These are phyloP conservation scores for Lasiodiplodia gonubiensis DNA, from an alignment of 2,329 filamentous ascomycete species.

Conservation along the genomic window DNA sequence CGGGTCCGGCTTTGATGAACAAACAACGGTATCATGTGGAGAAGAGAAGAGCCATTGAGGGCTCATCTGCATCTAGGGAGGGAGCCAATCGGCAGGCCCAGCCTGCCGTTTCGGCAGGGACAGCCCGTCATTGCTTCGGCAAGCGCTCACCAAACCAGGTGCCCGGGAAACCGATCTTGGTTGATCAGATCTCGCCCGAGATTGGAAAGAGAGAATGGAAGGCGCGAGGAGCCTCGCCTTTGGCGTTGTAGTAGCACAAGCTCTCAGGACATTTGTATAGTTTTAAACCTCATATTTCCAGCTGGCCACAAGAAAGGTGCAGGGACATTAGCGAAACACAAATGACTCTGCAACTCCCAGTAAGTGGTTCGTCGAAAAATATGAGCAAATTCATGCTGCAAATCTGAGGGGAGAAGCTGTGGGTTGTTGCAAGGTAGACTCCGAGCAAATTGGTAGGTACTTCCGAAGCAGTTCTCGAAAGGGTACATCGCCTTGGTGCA, in stretches of 20 bases:
- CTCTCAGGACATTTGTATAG: neutral
- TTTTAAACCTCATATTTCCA: no score
- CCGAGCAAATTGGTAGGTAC: no score
- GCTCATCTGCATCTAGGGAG: neutral
- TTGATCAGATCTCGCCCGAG: neutral
- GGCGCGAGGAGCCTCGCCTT: neutral
- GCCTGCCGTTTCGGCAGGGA: neutral
- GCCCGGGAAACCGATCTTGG: neutral
- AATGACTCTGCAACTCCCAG: no score
- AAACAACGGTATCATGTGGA: constrained; percentile 15
- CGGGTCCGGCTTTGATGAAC: constrained; percentile 3
- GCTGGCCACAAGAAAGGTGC: no score
- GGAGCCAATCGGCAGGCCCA: neutral
- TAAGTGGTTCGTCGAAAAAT: no score
- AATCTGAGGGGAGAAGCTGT: no score
- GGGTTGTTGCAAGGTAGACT: no score
- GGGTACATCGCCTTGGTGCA: no score
- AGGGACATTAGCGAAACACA: no score
- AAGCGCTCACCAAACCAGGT: neutral
- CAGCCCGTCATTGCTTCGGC: neutral
- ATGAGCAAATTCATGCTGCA: no score
- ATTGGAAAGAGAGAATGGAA: neutral
- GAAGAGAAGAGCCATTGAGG: neutral
- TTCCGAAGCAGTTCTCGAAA: no score
- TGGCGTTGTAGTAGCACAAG: no score